Evolutionary conservation across 345 rosid species (phyloP), one percentile per base, ranked within the genome.

Genomic region (Raphanus raphanistrum): DNA sequence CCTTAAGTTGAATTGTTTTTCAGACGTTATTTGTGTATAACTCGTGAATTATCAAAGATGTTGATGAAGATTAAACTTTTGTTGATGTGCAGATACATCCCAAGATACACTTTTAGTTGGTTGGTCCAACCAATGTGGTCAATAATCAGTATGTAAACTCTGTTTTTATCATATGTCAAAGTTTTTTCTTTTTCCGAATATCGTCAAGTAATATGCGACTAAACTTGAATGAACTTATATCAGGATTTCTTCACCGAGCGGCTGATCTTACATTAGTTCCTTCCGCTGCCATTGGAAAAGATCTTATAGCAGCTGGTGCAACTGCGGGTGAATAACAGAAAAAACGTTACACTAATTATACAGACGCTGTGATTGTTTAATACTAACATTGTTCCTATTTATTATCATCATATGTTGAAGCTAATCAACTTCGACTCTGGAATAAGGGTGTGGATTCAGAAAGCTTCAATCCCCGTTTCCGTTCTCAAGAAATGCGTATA

Each of bases 241-340:
- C 85, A 95, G 99, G 92, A 82, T 95, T 95, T 81, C 99, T 95
- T 84, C 99, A 95, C 70, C 86, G 92, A 82, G 99, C 97, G 36
- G 98, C 99, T 71, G 99, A 92, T 85, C 97, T 95, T 48, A 95
- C 98, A 2, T 79, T 95, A 80, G 99, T 95, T 74, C 99, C 99
- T 60, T 95, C 98, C 0, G 94, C 86, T 84, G 98, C 99, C 72
- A 88, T 95, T 10, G 97, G 81, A 2, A 90, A 76, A 85, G 99
- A 95, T 85, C 97, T 95, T 35, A 75, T 84, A 80, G 94, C 84
- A 60, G 92, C 92, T 71, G 85, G 84, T 80, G 99, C 92, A 71
- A 87, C 98, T 45, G 87, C 98, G 90, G 99, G 99, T 92, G 70
- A 82, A 55, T 45, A 4, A 45, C 6, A 38, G 15, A 65, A 38